Conservation (phyloP, 805 yeast genomes). For the Clavispora carvajalis region DNA sequence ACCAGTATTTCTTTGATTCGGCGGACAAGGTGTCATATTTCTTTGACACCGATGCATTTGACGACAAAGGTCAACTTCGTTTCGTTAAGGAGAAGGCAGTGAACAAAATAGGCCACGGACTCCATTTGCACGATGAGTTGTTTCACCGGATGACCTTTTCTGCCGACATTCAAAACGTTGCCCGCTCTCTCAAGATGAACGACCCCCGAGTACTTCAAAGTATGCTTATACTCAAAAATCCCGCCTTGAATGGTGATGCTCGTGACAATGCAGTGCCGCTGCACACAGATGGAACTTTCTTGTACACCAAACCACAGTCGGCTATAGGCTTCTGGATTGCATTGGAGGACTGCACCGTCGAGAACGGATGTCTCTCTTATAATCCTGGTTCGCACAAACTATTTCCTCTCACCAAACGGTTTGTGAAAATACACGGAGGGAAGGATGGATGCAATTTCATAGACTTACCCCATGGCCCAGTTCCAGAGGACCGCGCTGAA, state of each 20-base stretch:
- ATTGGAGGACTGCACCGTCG: slow-evolving; percentile 60
- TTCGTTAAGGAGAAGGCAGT: slow-evolving; percentile 53
- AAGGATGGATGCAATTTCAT: slow-evolving; percentile 56
- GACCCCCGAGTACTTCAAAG: slow-evolving; percentile 74
- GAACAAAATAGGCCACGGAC: slow-evolving; percentile 77
- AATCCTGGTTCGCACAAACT: slow-evolving; percentile 67
- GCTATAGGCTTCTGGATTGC: slow-evolving; percentile 84
- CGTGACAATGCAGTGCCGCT: slow-evolving; percentile 61
- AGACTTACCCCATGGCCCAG: slow-evolving; percentile 20
- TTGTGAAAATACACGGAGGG: slow-evolving; percentile 48
- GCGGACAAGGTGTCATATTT: slow-evolving; percentile 66
- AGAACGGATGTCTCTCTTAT: slow-evolving; percentile 66
- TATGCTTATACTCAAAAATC: slow-evolving; percentile 77
- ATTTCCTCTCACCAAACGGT: slow-evolving; percentile 53
- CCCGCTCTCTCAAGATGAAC: slow-evolving; percentile 44
- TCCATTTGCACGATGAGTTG: slow-evolving; percentile 52
- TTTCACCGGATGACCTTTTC: slow-evolving; percentile 50
- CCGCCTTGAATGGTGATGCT: slow-evolving; percentile 21
- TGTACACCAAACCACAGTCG: slow-evolving; percentile 64
- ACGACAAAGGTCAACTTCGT: slow-evolving; percentile 43
- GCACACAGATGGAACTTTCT: slow-evolving; percentile 71
- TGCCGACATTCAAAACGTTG: slow-evolving; percentile 45
- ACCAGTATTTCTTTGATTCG: slow-evolving; percentile 63
- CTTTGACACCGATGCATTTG: slow-evolving; percentile 68
- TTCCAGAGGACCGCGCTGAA: slow-evolving; percentile 25